Evolutionary conservation across 169 alveolate species (phyloP), one percentile per base, ranked within the genome.

Genomic region (Plasmodium gonderi): DNA sequence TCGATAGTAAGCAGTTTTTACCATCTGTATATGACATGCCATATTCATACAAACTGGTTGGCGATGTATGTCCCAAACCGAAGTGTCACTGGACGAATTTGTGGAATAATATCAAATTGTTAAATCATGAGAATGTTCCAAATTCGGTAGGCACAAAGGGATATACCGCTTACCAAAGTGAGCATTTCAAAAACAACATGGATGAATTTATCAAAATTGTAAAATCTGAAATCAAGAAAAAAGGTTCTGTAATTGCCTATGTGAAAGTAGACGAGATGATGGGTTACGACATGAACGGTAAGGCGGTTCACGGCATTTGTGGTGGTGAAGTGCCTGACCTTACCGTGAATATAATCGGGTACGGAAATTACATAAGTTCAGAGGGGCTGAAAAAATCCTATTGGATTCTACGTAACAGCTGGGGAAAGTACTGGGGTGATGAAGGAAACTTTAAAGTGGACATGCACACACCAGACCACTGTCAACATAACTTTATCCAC

Each of bases 191-290:
- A 38, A 45, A 20, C 7, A 51, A 40, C 36, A 33, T 79, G 14
- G 77, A 80, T 23, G 77, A 23, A 47, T 91, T 79, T 79, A 79
- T 60, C 17, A 91, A 79, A 29, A 17, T 31, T 67, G 17, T 91
- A 17, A 91, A 91, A 65, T 33, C 51, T 1, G 80, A 79, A 65
- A 51, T 91, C 11, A 49, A 51, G 74, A 54, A 79, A 3, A 91
- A 91, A 51, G 94, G 94, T 20, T 79, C 92, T 26, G 91, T 51
- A 7, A 89, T 91, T 1, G 79, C 79, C 11, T 79, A 79, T 29
- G 69, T 91, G 44, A 91, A 72, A 4, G 92, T 89, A 47, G 20
- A 91, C 51, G 38, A 67, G 23, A 68, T 60, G 0, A 76, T 49
- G 20, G 64, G 42, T 68, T 89, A 60, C 31, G 92, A 91, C 40